These are phyloP conservation scores for Melanogaster broomeanus DNA, from an alignment of 768 basidiomycete genomes.

Conservation along the genomic window DNA sequence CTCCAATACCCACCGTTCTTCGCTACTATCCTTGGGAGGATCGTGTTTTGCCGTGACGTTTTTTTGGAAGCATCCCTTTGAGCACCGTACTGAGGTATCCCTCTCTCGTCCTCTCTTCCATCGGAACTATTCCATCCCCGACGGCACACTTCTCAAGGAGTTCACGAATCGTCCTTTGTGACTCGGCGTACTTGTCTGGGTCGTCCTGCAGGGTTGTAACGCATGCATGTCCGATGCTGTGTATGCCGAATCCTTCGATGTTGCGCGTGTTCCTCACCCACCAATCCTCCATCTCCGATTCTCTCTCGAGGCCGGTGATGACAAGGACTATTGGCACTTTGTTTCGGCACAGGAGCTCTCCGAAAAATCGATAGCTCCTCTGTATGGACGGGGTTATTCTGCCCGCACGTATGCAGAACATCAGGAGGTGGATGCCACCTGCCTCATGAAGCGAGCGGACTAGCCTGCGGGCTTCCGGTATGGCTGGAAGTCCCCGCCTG, in stretches of 20 bases:
- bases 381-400: background rate
- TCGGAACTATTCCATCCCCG: no score
- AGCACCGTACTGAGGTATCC: no score
- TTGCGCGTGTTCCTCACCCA: conserved; percentile 1
- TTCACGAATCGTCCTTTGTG: background rate
- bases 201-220: background rate
- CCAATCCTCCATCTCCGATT: conserved; percentile 18
- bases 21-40: no score
- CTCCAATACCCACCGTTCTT: no score
- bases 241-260: background rate
- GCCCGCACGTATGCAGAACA: background rate
- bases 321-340: conserved; percentile 34
- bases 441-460: background rate
- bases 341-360: conserved; percentile 23
- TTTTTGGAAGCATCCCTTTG: no score
- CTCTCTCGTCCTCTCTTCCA: no score
- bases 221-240: background rate
- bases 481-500: background rate
- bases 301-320: conserved; percentile 33
- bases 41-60: no score
- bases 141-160: background rate
- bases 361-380: background rate
- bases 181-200: background rate
- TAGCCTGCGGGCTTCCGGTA: background rate
- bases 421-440: background rate